These are phyloP conservation scores for Cladosporium cucumerinum DNA, from an alignment of 2,329 filamentous ascomycete genomes.

Conservation along the genomic window DNA sequence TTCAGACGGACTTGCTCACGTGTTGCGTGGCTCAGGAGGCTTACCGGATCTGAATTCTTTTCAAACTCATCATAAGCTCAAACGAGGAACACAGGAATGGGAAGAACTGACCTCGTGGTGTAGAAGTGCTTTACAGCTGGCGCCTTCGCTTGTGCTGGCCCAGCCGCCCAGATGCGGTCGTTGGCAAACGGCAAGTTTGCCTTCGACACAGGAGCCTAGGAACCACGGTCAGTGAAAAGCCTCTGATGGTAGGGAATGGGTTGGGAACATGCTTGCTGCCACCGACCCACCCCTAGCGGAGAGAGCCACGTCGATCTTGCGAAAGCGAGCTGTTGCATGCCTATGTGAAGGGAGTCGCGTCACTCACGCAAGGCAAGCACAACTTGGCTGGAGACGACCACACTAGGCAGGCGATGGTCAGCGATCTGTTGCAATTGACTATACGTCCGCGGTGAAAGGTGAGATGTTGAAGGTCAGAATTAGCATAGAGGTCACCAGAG, in stretches of 20 bases:
- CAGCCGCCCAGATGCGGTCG: background rate
- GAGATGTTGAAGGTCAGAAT: background rate
- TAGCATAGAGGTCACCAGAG: background rate
- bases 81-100: background rate
- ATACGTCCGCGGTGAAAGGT: background rate
- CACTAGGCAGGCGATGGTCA: background rate
- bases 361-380: background rate
- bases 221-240: background rate
- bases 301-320: background rate
- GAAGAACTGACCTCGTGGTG: background rate
- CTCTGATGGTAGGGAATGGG: background rate
- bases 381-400: background rate
- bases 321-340: background rate
- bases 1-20: background rate
- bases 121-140: background rate
- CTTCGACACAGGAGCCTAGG: background rate
- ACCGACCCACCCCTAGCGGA: background rate
- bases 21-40: background rate
- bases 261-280: background rate
- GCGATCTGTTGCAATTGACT: background rate
- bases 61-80: background rate
- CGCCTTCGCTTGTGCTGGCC: background rate
- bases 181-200: background rate
- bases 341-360: background rate
- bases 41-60: background rate